These are phyloP conservation scores for Pythium guiyangense DNA, from an alignment of 352 stramenopile genomes.

Conservation along the genomic window DNA sequence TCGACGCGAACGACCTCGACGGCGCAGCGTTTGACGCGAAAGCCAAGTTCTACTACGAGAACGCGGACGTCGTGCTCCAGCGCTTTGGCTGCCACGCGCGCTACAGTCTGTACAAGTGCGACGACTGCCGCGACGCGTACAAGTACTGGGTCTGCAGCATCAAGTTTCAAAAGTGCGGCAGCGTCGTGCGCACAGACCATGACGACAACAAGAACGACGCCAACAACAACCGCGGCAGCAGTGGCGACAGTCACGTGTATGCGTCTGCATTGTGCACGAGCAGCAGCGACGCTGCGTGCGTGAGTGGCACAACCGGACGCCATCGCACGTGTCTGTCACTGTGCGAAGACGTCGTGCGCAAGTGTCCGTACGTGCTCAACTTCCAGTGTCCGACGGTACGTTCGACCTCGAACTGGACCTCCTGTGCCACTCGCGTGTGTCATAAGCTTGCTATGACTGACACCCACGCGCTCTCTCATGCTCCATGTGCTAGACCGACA, in stretches of 20 bases:
- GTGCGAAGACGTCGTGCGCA: constrained; percentile 82
- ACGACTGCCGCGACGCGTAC: constrained; percentile 84
- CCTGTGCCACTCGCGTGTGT: not conserved
- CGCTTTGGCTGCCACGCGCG: constrained; percentile 77
- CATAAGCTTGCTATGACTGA: not conserved
- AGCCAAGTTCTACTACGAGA: constrained; percentile 75
- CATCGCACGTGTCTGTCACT: constrained; percentile 73
- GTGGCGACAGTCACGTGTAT: not conserved
- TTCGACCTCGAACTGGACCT: constrained; percentile 11
- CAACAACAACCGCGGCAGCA: not conserved
- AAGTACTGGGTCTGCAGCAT: constrained; percentile 87
- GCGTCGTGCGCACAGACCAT: constrained; percentile 4
- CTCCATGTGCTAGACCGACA: constrained; percentile 39
- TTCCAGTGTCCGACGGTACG: constrained; percentile 75
- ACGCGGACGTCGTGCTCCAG: constrained; percentile 74
- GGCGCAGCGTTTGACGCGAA: constrained; percentile 48
- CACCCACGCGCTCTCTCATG: not conserved
- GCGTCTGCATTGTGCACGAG: constrained; percentile 7
- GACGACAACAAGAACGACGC: not conserved
- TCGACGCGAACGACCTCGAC: constrained; percentile 48
- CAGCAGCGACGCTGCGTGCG: constrained; percentile 15
- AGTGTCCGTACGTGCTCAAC: constrained; percentile 83
- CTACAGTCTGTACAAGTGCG: constrained; percentile 79
- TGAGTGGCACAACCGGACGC: constrained; percentile 39
- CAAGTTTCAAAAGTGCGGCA: constrained; percentile 74